Evolutionary conservation across 768 basidiomycete genomes (phyloP).

Genomic region (Sistotremastrum niveocremeum): DNA sequence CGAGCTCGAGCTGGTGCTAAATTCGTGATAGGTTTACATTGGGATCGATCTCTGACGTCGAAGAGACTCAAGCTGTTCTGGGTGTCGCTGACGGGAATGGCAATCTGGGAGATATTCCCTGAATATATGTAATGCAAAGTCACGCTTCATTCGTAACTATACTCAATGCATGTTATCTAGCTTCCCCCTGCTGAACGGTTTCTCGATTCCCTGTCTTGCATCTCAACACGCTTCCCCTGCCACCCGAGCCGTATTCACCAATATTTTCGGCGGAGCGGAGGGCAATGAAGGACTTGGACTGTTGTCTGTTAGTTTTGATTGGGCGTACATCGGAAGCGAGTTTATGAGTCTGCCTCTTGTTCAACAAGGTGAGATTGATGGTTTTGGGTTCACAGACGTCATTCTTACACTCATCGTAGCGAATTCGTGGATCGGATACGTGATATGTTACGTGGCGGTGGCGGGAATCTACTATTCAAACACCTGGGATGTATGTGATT

Average conservation of each 20-base stretch:
- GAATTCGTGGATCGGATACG: conserved; percentile 44
- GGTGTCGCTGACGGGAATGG: conserved; percentile 9
- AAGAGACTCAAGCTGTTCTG: conserved; percentile 13
- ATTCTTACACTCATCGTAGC: conserved; percentile 16
- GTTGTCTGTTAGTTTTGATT: conserved; percentile 49
- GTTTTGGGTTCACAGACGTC: background rate
- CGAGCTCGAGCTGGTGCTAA: background rate
- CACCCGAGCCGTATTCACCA: conserved; percentile 35
- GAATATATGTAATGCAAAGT: too few relatives aligned
- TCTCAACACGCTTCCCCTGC: conserved; percentile 38
- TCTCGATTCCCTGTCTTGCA: conserved; percentile 24
- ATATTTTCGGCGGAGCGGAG: conserved; percentile 51
- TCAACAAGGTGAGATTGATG: conserved; percentile 34
- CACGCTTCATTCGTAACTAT: too few relatives aligned
- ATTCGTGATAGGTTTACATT: conserved; percentile 5
- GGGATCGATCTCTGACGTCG: conserved; percentile 1
- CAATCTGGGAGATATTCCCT: conserved; percentile 6
- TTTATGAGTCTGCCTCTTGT: conserved; percentile 40
- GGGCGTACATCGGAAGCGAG: conserved; percentile 43
- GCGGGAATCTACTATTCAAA: conserved; percentile 51
- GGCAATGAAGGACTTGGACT: conserved; percentile 59
- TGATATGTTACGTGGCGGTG: conserved; percentile 38
- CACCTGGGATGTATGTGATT: conserved; percentile 36
- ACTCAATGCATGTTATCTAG: background rate
- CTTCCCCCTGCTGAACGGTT: conserved; percentile 14